Evolutionary conservation across 2,329 filamentous ascomycete species (phyloP), one percentile per base, ranked within the genome.

Genomic region (Talaromyces sp.): DNA sequence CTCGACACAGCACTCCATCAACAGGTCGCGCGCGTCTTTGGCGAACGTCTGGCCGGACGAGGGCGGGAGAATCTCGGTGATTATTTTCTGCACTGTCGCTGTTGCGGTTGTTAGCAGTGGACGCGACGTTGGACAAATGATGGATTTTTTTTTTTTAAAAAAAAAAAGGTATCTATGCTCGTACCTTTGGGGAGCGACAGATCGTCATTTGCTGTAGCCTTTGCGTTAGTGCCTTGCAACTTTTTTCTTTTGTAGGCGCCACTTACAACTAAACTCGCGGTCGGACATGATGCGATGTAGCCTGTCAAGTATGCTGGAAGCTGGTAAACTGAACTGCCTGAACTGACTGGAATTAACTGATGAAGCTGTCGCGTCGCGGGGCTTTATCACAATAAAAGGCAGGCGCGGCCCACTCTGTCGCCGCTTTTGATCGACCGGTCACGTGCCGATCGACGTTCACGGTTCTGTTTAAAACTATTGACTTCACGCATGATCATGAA

Each of bases 1-100:
- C 77, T 99, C 95, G 71, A 99, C 94, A 73, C 95, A 99, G 80
- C 95, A 98, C 81, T 98, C 95, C 71, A 99, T 99, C 58, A 99
- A 83, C 2, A 98, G 83, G 73, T 99, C 95, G 63, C 95, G 89
- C 12, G 94, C 93, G 70, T 99, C 95, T 75, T 96, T 97, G 51
- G 93, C 91, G 74, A 98, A 98, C 1, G 90, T 89, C 65, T 96
- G 85, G 57, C 92, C 91, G 18, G 84, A 83, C 56, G 89, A 86
- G 0, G 89, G 80, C 1, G 92, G 88, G 1, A 99, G 85, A 70
- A 99, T 97, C 76, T 99, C 95, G 62, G 89, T 89, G 68, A 99
- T 94, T 67, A 99, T 99, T 78, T 89, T 89, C 71, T 88, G 86
- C 50, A 89, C 87, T 55, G 87, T 89, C 53, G 87, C 87, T 87